These are phyloP conservation scores for Akanthomyces uredinophilus DNA, from an alignment of 2,329 filamentous ascomycete genomes.

Conservation along the genomic window DNA sequence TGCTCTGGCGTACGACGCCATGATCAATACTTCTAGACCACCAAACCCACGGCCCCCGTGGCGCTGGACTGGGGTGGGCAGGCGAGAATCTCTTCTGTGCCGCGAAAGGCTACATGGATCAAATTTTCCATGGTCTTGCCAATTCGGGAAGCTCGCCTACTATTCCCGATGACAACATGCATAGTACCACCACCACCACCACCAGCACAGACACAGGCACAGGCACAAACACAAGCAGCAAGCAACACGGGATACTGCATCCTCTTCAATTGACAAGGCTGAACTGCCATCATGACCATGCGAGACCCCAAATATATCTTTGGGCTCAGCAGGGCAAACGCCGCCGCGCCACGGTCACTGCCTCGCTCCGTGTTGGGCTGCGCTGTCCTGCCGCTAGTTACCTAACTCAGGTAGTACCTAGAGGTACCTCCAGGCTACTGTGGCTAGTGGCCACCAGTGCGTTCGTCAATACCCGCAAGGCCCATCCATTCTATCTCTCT, in stretches of 20 bases:
- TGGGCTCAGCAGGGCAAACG: not conserved
- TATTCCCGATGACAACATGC: not conserved
- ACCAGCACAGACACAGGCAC: not conserved
- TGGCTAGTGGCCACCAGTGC: not conserved
- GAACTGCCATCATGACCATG: not conserved
- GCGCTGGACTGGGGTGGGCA: not conserved
- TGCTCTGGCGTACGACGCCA: not conserved
- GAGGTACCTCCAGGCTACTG: not conserved
- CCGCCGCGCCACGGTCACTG: not conserved
- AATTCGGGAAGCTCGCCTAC: constrained; percentile 8
- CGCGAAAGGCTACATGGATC: not conserved
- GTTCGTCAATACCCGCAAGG: constrained; percentile 8
- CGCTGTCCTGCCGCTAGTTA: not conserved
- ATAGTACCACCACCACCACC: not conserved
- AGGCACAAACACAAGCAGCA: not conserved
- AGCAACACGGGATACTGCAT: not conserved
- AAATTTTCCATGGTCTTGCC: constrained; percentile 5
- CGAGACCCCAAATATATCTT: not conserved
- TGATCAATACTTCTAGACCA: not conserved
- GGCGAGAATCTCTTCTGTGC: not conserved
- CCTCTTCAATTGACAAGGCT: not conserved
- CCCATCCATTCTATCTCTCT: not conserved
- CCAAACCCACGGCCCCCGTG: not conserved
- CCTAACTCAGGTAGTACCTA: too few relatives aligned
- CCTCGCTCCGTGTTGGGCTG: not conserved